Conservation (phyloP, 805 yeast species). For the Hanseniaspora pseudoguilliermondii region DNA sequence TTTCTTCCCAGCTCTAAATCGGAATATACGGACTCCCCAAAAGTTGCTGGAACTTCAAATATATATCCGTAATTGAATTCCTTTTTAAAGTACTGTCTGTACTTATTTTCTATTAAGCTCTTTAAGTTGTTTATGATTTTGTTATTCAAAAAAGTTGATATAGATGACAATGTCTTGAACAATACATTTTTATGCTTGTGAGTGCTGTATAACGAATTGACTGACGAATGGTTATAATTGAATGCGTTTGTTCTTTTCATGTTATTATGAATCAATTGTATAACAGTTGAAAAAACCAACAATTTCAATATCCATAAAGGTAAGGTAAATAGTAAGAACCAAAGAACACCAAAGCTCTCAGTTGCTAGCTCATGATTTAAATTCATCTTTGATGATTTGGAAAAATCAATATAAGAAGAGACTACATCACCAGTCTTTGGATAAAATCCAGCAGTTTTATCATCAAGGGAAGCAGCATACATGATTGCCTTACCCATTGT, state of each 20-base stretch:
- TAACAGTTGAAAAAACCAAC: background rate
- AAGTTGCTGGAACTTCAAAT: background rate
- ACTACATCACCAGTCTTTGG: background rate
- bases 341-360: background rate
- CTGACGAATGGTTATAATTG: background rate
- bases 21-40: background rate
- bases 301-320: background rate
- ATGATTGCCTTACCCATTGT: slow-evolving; percentile 78
- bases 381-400: background rate
- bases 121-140: background rate
- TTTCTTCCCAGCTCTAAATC: slow-evolving; percentile 8
- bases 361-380: background rate
- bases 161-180: background rate
- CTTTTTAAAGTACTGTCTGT: background rate
- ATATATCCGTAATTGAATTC: background rate
- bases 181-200: slow-evolving; percentile 3
- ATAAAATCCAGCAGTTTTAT: slow-evolving; percentile 4
- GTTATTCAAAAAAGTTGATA: background rate
- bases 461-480: slow-evolving; percentile 57
- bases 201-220: background rate
- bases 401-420: background rate
- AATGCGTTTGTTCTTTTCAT: slow-evolving; percentile 1
- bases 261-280: background rate
- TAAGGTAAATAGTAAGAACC: background rate
- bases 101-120: background rate